phyloP scores from a whole-genome alignment of 441 rosid genomes.

The Viola pubescens region DNA sequence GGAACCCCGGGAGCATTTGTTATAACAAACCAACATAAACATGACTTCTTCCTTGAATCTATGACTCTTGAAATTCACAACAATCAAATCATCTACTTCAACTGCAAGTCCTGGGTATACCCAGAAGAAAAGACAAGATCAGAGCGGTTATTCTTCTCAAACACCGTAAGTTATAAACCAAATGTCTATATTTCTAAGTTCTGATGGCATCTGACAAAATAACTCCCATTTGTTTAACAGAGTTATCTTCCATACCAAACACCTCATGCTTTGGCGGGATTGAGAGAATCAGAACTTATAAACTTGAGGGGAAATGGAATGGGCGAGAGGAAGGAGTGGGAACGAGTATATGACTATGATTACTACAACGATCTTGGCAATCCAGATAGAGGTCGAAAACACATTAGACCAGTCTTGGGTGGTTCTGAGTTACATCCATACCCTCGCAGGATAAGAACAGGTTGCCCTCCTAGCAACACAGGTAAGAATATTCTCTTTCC shows the following conservation, averaged over 20 bases:
- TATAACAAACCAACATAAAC: constrained; percentile 37
- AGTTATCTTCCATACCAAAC: constrained; percentile 51
- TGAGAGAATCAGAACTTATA: constrained; percentile 44
- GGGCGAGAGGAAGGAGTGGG: constrained; percentile 55
- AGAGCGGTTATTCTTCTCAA: constrained; percentile 51
- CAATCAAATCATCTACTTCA: constrained; percentile 33
- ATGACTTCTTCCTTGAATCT: constrained; percentile 48
- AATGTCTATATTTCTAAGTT: neutral
- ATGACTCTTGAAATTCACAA: constrained; percentile 28
- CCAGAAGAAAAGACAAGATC: constrained; percentile 37
- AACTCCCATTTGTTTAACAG: constrained; percentile 21
- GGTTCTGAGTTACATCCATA: constrained; percentile 41
- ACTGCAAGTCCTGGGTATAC: constrained; percentile 66
- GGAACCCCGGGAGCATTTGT: constrained; percentile 54
- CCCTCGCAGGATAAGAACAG: constrained; percentile 58
- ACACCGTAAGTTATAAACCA: constrained; percentile 25
- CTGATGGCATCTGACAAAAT: constrained; percentile 1
- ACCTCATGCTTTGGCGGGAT: constrained; percentile 34
- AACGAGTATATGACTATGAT: constrained; percentile 54
- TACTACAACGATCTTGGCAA: constrained; percentile 48
- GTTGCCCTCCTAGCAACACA: constrained; percentile 26
- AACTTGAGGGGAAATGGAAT: constrained; percentile 48
- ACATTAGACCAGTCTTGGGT: constrained; percentile 43
- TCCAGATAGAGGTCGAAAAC: constrained; percentile 33
- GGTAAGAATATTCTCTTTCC: constrained; percentile 23